A percentile compares a stretch with the other conserved stretches of the same genome.
Conservation (phyloP, 352 stramenopile species). For the Phytophthora podocarpi region DNA sequence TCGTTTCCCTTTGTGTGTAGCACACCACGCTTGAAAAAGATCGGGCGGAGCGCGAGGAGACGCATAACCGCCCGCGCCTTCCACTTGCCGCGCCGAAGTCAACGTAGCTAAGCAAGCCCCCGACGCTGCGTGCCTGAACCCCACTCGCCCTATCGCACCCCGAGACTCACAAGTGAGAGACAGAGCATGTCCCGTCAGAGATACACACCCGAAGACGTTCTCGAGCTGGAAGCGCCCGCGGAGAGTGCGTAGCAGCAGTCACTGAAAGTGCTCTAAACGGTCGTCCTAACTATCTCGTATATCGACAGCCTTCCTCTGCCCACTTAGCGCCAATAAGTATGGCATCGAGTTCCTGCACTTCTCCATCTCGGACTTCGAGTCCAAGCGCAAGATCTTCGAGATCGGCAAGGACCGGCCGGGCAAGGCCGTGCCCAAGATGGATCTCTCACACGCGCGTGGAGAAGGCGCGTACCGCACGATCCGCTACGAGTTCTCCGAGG, state of each 20-base stretch:
- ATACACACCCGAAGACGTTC: conserved; percentile 85
- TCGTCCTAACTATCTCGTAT: conserved; percentile 7
- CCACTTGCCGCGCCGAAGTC: conserved; percentile 4
- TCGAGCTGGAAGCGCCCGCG: conserved; percentile 79
- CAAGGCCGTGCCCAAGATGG: conserved; percentile 82
- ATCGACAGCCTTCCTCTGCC: conserved; percentile 90
- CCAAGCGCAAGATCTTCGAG: conserved; percentile 95
- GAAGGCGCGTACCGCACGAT: conserved; percentile 93
- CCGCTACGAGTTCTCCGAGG: conserved; percentile 95
- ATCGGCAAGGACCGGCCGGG: conserved; percentile 80
- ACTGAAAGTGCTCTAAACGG: not conserved
- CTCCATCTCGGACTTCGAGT: conserved; percentile 94
- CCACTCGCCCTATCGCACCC: conserved; percentile 21
- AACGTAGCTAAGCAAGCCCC: conserved; percentile 3
- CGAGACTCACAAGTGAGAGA: conserved; percentile 12
- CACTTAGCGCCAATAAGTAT: conserved; percentile 93
- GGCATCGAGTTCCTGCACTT: conserved; percentile 97
- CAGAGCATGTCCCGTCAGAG: conserved; percentile 62
- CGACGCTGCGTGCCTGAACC: not conserved
- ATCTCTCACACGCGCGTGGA: conserved; percentile 83
- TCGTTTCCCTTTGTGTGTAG: conserved; percentile 19
- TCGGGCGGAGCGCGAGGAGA: conserved; percentile 27
- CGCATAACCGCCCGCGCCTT: conserved; percentile 24
- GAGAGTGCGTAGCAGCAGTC: conserved; percentile 49
- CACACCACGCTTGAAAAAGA: conserved; percentile 32